phyloP scores from a whole-genome alignment of 495 filamentous ascomycete species.

The Talaromyces stipitatus region DNA sequence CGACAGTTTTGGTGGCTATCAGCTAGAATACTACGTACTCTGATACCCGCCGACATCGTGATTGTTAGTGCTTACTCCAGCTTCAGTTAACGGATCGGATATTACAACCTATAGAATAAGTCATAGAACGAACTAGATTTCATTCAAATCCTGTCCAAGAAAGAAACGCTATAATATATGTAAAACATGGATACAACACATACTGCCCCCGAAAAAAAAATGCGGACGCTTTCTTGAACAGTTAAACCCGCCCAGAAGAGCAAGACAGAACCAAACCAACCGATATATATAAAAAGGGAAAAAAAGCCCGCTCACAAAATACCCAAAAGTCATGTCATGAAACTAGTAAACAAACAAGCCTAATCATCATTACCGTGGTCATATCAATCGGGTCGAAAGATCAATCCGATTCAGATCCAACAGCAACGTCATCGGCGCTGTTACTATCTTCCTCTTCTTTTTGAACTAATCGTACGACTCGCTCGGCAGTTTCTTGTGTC shows the following conservation, averaged over 20 bases:
- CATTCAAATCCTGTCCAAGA: neutral
- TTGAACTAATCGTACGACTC: neutral
- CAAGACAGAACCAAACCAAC: neutral
- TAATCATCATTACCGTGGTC: neutral
- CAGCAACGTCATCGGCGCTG: slow-evolving; percentile 3
- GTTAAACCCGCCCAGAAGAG: neutral
- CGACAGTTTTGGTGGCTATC: too few relatives aligned
- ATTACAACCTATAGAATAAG: too few relatives aligned
- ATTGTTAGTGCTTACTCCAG: too few relatives aligned
- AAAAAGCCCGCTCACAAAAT: neutral
- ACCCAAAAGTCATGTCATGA: neutral
- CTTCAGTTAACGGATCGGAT: too few relatives aligned
- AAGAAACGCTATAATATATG: neutral
- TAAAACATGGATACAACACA: too few relatives aligned
- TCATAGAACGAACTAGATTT: too few relatives aligned
- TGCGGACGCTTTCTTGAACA: neutral
- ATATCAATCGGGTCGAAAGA: neutral
- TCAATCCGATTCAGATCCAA: slow-evolving; percentile 1
- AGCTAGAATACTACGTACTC: too few relatives aligned
- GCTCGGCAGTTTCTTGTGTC: neutral
- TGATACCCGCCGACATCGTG: too few relatives aligned
- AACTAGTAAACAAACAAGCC: neutral
- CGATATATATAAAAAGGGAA: too few relatives aligned
- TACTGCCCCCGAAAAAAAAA: neutral
- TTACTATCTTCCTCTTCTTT: neutral